phyloP scores from a whole-genome alignment of 176 grass and related monocot species.

The Puya raimondii region DNA sequence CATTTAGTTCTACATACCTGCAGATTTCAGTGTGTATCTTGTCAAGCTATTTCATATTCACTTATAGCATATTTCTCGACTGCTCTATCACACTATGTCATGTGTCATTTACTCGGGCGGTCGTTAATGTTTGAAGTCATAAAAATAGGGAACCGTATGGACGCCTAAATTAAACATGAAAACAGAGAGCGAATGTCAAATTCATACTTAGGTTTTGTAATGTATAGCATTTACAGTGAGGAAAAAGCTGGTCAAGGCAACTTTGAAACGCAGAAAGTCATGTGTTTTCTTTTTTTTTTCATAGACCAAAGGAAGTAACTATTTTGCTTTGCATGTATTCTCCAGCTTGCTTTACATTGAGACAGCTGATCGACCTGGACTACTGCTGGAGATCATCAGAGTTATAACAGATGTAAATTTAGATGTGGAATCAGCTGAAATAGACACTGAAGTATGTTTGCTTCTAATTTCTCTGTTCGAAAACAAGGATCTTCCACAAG shows the following conservation, averaged over 20 bases:
- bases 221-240: background rate
- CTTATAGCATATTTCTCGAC: background rate
- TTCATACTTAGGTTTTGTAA: background rate
- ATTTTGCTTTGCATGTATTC: slow-evolving; percentile 15
- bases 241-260: too few species aligned
- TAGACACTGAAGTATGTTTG: slow-evolving; percentile 76
- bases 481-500: background rate
- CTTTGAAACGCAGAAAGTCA: too few species aligned
- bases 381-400: slow-evolving; percentile 73
- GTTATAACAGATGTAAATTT: slow-evolving; percentile 70
- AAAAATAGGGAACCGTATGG: too few species aligned
- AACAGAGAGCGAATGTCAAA: too few species aligned
- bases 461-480: slow-evolving; percentile 1
- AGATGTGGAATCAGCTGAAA: slow-evolving; percentile 90
- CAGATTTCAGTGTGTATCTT: background rate
- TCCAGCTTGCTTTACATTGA: slow-evolving; percentile 86
- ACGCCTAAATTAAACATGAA: too few species aligned
- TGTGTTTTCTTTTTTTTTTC: background rate
- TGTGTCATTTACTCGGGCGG: background rate
- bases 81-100: background rate
- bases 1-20: background rate
- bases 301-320: background rate
- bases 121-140: too few species aligned
- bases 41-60: background rate
- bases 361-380: slow-evolving; percentile 88